These are phyloP conservation scores for Pyronema domesticum DNA, from an alignment of 495 filamentous ascomycete species.

Conservation along the genomic window DNA sequence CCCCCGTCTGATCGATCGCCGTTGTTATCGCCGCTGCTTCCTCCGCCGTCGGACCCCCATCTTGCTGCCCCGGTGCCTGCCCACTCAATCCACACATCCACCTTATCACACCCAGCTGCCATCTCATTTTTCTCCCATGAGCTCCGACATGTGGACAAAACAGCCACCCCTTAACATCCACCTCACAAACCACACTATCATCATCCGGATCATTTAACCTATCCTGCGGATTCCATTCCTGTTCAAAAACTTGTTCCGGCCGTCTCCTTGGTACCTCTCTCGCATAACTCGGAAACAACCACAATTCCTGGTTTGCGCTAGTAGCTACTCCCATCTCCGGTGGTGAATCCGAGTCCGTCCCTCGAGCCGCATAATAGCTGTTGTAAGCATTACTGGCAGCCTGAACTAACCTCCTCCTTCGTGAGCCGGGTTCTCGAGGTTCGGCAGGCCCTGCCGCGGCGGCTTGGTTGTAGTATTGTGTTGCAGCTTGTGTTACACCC, in stretches of 20 bases:
- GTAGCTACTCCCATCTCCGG: constrained; percentile 63
- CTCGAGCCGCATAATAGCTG: constrained; percentile 46
- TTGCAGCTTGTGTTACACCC: neutral
- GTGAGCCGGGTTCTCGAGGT: constrained; percentile 40
- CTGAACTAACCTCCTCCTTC: constrained; percentile 67
- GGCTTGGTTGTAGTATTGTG: neutral
- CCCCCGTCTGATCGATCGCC: constrained; percentile 13
- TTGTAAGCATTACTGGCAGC: constrained; percentile 85
- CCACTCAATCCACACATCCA: constrained; percentile 70
- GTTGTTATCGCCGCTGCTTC: constrained; percentile 7
- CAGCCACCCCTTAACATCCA: constrained; percentile 90
- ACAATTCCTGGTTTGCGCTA: constrained; percentile 75
- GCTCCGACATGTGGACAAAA: constrained; percentile 70
- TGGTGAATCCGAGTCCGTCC: constrained; percentile 37
- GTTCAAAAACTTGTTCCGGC: neutral
- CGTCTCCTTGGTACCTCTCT: constrained; percentile 33
- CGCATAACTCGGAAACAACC: constrained; percentile 82
- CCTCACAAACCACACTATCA: constrained; percentile 68
- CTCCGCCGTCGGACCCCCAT: constrained; percentile 20
- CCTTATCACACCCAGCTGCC: constrained; percentile 67
- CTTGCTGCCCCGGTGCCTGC: constrained; percentile 23
- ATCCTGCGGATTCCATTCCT: constrained; percentile 32
- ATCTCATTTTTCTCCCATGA: constrained; percentile 71
- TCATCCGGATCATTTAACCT: constrained; percentile 45
- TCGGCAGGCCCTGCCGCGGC: constrained; percentile 1